Evolutionary conservation across 345 rosid species (phyloP).

Genomic region (Litchi chinensis): DNA sequence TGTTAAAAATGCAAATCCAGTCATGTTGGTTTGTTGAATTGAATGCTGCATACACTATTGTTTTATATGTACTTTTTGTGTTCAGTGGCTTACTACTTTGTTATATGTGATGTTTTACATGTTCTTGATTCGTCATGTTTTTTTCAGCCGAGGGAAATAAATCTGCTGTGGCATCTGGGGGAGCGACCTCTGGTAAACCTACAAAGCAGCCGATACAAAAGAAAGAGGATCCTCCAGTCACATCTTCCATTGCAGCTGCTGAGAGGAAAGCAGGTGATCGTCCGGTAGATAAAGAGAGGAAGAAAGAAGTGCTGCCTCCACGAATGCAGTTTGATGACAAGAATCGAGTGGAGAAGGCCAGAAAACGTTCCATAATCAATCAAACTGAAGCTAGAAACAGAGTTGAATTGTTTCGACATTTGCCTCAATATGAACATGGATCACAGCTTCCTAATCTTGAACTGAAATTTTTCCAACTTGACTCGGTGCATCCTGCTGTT

Average conservation of each 20-base stretch:
- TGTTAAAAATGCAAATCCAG: neutral
- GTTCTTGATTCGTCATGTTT: conserved; percentile 15
- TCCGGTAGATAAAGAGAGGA: conserved; percentile 59
- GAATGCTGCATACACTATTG: neutral
- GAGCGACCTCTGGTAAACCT: conserved; percentile 41
- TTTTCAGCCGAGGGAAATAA: conserved; percentile 46
- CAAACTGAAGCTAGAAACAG: conserved; percentile 73
- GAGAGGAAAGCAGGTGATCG: conserved; percentile 53
- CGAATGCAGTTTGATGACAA: conserved; percentile 82
- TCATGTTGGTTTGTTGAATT: neutral
- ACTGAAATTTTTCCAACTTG: conserved; percentile 60
- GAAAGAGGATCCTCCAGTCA: conserved; percentile 44
- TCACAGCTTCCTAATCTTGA: conserved; percentile 60
- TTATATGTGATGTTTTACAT: conserved; percentile 9
- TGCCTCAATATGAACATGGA: conserved; percentile 74
- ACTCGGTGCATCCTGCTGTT: conserved; percentile 71
- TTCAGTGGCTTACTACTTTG: neutral
- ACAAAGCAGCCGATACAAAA: conserved; percentile 53
- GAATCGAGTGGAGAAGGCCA: conserved; percentile 74
- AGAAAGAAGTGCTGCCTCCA: conserved; percentile 66
- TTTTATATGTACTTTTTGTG: neutral
- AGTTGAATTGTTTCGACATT: conserved; percentile 76
- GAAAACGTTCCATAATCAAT: conserved; percentile 63
- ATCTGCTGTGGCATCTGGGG: conserved; percentile 36
- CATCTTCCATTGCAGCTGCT: conserved; percentile 44